A percentile compares a stretch with the other conserved stretches of the same genome.
Conservation (phyloP, 108 stramenopile genomes). For the Pseudonitzschia pungens region DNA sequence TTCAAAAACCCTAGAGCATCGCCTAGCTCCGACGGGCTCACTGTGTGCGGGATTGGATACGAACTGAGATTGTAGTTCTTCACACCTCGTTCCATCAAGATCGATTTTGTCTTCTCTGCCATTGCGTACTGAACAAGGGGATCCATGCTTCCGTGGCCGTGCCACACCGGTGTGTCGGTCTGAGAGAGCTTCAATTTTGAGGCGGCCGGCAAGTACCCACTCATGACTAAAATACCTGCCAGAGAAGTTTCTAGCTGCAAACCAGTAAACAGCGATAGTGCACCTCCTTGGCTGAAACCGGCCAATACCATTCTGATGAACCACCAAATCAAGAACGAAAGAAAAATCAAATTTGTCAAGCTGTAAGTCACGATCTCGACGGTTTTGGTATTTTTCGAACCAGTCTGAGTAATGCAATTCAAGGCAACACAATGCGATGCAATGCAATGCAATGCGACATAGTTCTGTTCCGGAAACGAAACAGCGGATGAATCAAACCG, state of each 20-base stretch:
- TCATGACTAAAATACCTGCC: slow-evolving; percentile 84
- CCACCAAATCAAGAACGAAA: neutral
- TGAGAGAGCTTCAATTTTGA: slow-evolving; percentile 67
- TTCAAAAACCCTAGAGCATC: slow-evolving; percentile 68
- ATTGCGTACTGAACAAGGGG: slow-evolving; percentile 71
- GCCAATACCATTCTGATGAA: slow-evolving; percentile 79
- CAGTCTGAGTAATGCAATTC: too few species aligned
- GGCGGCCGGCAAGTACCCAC: slow-evolving; percentile 84
- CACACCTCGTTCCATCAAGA: slow-evolving; percentile 55
- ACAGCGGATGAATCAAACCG: neutral
- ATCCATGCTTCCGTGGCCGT: slow-evolving; percentile 89
- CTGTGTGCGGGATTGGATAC: slow-evolving; percentile 81
- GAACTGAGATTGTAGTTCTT: slow-evolving; percentile 71
- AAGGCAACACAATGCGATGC: neutral
- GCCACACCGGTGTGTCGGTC: slow-evolving; percentile 70
- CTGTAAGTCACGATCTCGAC: neutral
- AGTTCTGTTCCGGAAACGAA: neutral
- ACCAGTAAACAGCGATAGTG: slow-evolving; percentile 82
- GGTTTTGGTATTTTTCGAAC: too few species aligned
- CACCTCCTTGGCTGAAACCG: slow-evolving; percentile 94
- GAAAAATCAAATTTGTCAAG: neutral
- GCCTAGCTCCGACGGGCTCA: slow-evolving; percentile 67
- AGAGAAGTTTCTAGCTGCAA: slow-evolving; percentile 80
- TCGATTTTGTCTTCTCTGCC: slow-evolving; percentile 70
- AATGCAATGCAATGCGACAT: neutral